Percentiles rank a stretch among this genome's conserved stretches.
These are phyloP conservation scores for Colletotrichum camelliae DNA, from an alignment of 2,329 filamentous ascomycete species.

Conservation along the genomic window DNA sequence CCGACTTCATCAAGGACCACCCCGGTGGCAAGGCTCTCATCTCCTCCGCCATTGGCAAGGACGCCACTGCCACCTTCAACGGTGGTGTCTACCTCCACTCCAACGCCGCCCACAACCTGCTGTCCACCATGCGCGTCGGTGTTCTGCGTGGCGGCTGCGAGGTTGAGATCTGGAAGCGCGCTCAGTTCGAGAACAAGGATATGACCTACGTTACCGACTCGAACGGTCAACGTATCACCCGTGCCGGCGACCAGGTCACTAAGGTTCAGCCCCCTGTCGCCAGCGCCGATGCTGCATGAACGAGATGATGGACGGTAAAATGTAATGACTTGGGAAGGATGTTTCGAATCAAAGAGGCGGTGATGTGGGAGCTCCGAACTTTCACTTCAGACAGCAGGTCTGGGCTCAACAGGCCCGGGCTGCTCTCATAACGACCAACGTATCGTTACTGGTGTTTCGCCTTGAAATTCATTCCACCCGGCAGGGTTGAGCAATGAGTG, in stretches of 20 bases:
- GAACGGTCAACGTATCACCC: constrained; percentile 80
- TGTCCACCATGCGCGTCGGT: constrained; percentile 87
- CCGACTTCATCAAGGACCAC: constrained; percentile 85
- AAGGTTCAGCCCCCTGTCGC: constrained; percentile 80
- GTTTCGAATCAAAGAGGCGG: background rate
- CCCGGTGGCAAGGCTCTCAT: constrained; percentile 92
- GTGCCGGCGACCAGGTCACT: constrained; percentile 85
- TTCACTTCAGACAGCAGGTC: background rate
- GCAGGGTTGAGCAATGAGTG: background rate
- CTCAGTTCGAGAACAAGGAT: constrained; percentile 84
- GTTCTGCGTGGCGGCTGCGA: constrained; percentile 87
- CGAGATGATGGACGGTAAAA: background rate
- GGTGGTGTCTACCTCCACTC: constrained; percentile 89
- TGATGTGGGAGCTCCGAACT: background rate
- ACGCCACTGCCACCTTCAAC: constrained; percentile 90
- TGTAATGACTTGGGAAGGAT: constrained; percentile 4
- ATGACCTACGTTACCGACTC: constrained; percentile 81
- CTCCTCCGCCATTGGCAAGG: constrained; percentile 81
- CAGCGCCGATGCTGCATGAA: constrained; percentile 82
- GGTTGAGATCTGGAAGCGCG: constrained; percentile 92
- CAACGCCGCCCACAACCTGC: constrained; percentile 87
- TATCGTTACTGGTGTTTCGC: background rate
- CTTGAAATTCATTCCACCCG: background rate
- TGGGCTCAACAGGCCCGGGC: too few relatives aligned
- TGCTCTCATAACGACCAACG: background rate